phyloP scores from a whole-genome alignment of 257 asterid species.

The Voacanga thouarsii region DNA sequence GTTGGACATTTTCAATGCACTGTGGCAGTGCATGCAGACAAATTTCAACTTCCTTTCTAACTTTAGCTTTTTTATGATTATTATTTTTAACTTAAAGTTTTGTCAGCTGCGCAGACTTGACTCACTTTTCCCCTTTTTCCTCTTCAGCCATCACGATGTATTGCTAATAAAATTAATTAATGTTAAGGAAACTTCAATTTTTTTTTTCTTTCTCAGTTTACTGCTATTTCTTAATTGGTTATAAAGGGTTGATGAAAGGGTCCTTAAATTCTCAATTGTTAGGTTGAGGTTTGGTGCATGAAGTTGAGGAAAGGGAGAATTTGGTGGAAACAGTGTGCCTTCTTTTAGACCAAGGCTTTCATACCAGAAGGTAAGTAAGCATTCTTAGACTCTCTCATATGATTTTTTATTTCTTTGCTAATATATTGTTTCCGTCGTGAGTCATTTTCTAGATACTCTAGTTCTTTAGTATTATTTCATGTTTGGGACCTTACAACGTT shows the following conservation, averaged over 20 bases:
- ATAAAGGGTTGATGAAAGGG: not conserved
- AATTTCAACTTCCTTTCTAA: not conserved
- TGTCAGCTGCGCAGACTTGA: conserved; percentile 4
- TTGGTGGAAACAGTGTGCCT: too few species aligned
- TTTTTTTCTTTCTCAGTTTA: not conserved
- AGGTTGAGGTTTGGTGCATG: not conserved
- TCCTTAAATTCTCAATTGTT: conserved; percentile 6
- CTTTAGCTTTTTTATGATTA: not conserved
- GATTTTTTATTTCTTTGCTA: too few species aligned
- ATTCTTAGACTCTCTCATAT: not conserved
- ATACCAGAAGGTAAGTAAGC: not conserved
- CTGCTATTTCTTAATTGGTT: not conserved
- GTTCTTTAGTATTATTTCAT: too few species aligned
- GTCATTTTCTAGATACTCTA: too few species aligned
- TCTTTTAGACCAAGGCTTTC: conserved; percentile 1
- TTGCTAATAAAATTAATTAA: not conserved
- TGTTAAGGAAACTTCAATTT: too few species aligned
- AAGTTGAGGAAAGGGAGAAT: not conserved
- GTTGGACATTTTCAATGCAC: not conserved
- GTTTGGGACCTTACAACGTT: too few species aligned
- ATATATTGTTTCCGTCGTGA: too few species aligned
- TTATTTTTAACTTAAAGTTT: not conserved
- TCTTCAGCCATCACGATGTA: not conserved
- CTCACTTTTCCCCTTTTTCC: not conserved
- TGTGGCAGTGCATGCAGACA: not conserved